Conservation (phyloP, 2,329 filamentous ascomycete species). For the Diaporthe eres region DNA sequence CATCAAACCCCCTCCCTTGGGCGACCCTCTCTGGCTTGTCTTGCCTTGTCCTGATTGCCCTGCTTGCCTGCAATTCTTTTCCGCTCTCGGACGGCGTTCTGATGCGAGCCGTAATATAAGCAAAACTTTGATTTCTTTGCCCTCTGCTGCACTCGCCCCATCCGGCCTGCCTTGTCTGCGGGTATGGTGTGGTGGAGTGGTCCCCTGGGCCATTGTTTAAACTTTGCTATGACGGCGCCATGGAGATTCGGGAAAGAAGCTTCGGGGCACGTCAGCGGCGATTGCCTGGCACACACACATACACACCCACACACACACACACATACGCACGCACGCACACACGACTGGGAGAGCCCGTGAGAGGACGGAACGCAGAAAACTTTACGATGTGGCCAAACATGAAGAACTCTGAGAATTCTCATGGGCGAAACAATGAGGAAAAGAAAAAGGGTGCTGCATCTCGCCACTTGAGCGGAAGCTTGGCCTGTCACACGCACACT, state of each 20-base stretch:
- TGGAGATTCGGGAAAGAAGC: slow-evolving; percentile 29
- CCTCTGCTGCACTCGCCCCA: neutral
- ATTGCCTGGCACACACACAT: neutral
- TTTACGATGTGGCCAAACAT: slow-evolving; percentile 29
- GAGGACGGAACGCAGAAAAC: neutral
- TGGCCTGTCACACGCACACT: slow-evolving; percentile 12
- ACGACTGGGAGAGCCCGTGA: neutral
- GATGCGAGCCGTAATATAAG: slow-evolving; percentile 32
- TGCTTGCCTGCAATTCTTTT: neutral
- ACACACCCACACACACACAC: neutral
- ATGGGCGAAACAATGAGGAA: slow-evolving; percentile 14
- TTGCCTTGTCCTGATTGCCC: slow-evolving; percentile 11
- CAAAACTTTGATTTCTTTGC: slow-evolving; percentile 33
- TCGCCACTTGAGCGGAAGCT: slow-evolving; percentile 1
- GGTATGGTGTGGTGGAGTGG: slow-evolving; percentile 23
- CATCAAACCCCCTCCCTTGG: slow-evolving; percentile 19
- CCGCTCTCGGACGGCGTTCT: slow-evolving; percentile 11
- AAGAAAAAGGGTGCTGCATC: neutral
- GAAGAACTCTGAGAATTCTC: neutral
- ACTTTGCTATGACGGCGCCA: slow-evolving; percentile 32
- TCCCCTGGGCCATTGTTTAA: slow-evolving; percentile 26
- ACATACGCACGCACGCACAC: neutral
- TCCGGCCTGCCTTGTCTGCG: slow-evolving; percentile 2
- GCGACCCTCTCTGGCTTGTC: slow-evolving; percentile 7
- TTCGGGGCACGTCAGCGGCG: slow-evolving; percentile 28